Evolutionary conservation across 352 stramenopile species (phyloP).

Genomic region (Globisporangium barbulae): DNA sequence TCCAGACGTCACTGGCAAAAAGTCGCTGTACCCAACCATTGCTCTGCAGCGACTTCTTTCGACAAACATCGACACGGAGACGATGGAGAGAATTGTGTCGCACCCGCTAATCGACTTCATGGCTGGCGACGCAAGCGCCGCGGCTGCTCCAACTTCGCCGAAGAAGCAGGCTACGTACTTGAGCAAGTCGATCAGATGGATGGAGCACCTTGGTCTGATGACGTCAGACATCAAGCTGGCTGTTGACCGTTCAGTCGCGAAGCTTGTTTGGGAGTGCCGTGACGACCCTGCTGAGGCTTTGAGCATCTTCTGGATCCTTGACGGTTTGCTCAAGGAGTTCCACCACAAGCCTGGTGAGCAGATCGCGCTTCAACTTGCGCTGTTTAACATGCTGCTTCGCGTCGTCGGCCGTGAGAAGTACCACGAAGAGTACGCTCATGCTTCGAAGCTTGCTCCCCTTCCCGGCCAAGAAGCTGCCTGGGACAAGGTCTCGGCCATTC

Average conservation of each 20-base stretch:
- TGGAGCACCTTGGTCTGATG: conserved; percentile 84
- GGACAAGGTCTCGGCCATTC: conserved; percentile 61
- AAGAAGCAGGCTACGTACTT: conserved; percentile 74
- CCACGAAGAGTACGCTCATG: conserved; percentile 65
- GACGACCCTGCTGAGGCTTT: conserved; percentile 75
- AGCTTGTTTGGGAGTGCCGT: conserved; percentile 83
- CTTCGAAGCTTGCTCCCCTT: conserved; percentile 52
- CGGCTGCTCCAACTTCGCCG: conserved; percentile 16
- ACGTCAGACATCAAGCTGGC: conserved; percentile 69
- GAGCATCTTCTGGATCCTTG: conserved; percentile 78
- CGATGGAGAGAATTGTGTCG: conserved; percentile 85
- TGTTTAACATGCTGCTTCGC: conserved; percentile 87
- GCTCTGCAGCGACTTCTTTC: conserved; percentile 91
- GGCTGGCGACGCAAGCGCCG: conserved; percentile 20
- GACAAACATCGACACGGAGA: conserved; percentile 87
- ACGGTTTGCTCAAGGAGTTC: conserved; percentile 79
- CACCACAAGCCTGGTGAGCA: conserved; percentile 83
- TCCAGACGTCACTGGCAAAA: conserved; percentile 91
- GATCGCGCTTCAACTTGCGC: conserved; percentile 71
- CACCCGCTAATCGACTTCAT: conserved; percentile 86
- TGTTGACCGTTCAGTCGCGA: conserved; percentile 71
- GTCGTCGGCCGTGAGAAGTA: conserved; percentile 79
- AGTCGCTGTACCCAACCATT: conserved; percentile 92
- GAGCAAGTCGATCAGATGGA: conserved; percentile 88
- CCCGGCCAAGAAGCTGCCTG: conserved; percentile 72